These are phyloP conservation scores for Coemansia sp. DNA, from an alignment of 192 early-diverging fungal species.

Conservation along the genomic window DNA sequence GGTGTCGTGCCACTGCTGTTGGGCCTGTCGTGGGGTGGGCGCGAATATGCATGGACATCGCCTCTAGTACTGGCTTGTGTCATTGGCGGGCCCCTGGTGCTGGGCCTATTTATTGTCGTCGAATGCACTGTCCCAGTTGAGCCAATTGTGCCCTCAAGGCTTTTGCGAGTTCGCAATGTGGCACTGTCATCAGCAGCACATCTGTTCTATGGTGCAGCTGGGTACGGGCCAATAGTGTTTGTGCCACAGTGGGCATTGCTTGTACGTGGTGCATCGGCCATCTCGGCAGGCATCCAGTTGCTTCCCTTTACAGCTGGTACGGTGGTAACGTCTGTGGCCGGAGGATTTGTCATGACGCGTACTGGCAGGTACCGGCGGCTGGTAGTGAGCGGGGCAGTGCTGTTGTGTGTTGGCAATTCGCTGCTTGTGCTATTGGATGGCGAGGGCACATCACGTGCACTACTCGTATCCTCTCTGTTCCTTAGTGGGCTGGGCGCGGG, in stretches of 20 bases:
- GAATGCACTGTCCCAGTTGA: conserved; percentile 65
- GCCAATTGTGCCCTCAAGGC: conserved; percentile 46
- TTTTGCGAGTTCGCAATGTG: conserved; percentile 62
- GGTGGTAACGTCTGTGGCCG: conserved; percentile 64
- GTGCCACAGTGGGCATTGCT: conserved; percentile 82
- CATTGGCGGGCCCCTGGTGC: conserved; percentile 47
- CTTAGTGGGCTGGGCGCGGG: conserved; percentile 76
- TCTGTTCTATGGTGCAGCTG: conserved; percentile 63
- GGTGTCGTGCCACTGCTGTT: conserved; percentile 54
- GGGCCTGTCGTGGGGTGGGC: conserved; percentile 64
- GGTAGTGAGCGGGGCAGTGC: conserved; percentile 58
- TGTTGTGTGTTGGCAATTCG: conserved; percentile 62
- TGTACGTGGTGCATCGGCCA: conserved; percentile 69
- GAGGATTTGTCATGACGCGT: conserved; percentile 61
- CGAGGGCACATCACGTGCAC: conserved; percentile 43
- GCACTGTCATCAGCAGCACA: conserved; percentile 59
- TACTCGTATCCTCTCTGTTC: conserved; percentile 63
- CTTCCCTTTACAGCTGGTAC: conserved; percentile 72
- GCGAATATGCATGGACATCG: conserved; percentile 63
- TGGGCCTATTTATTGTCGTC: conserved; percentile 57
- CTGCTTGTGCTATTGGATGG: conserved; percentile 66
- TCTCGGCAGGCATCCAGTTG: conserved; percentile 67
- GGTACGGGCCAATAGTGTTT: conserved; percentile 69
- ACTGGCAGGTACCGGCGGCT: conserved; percentile 62
- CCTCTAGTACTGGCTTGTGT: conserved; percentile 58